Base-by-base conservation (phyloP, 192 early-diverging fungal species). In the Spizellomyces punctatus region DNA sequence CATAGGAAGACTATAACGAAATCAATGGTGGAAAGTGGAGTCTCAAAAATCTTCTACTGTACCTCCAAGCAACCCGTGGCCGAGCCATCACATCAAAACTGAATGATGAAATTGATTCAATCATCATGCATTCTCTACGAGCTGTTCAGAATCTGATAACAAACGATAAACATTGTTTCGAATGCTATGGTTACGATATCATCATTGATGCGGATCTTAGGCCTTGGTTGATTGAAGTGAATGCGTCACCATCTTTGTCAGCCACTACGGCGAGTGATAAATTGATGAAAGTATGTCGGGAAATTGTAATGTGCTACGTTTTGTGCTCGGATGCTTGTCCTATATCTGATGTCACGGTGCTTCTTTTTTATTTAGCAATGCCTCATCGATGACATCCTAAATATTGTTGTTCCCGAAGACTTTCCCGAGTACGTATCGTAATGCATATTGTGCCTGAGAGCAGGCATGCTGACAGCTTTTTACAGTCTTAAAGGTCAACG, bases 221-320 rank as follows among this genome's bases (percentile, higher is more conserved):
- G 43, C 85, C 85, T 49, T 87, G 85, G 85, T 59, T 87, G 54
- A 87, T 87, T 71, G 85, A 87, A 58, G 85, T 87, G 22, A 87
- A 87, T 63, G 86, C 86, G 5, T 82, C 82, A 8, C 85, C 85
- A 10, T 72, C 66, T 6, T 63, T 87, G 43, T 67, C 75, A 10
- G 85, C 82, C 46, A 87, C 85, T 9, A 87, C 85, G 5, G 47
- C 41, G 9, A 79, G 72, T 70, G 85, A 87, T 66, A 72, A 79
- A 41, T 46, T 83, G 41, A 85, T 86, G 78, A 86, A 84, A 69
- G 83, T 84, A 47, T 0, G 75, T 10, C 3, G 27, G 54, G 27
- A 43, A 3, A 36, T 78, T 16, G 36, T 5, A 47, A 12, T 8
- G 5, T 22, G 10, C 44, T 43, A 27, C 36, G 27, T 36, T 36